phyloP scores from a whole-genome alignment of 2,329 filamentous ascomycete species.

The Fusarium newnesense region DNA sequence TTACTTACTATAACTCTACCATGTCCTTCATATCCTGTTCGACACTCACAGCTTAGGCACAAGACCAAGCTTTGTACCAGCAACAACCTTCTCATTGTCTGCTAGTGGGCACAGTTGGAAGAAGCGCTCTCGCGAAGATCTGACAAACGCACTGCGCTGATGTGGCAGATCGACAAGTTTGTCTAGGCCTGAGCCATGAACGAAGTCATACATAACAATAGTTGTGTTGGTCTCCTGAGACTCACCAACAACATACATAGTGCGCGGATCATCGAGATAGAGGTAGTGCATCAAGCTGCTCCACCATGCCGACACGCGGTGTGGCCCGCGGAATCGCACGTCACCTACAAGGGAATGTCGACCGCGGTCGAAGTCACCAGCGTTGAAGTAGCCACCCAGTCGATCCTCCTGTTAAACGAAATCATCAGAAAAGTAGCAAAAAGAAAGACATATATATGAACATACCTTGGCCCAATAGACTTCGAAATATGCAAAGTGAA shows the following conservation, averaged over 20 bases:
- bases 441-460: neutral
- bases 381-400: slow-evolving; percentile 65
- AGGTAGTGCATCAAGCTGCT: slow-evolving; percentile 71
- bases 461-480: slow-evolving; percentile 77
- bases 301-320: slow-evolving; percentile 71
- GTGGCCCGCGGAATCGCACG: slow-evolving; percentile 67
- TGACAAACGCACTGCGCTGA: slow-evolving; percentile 75
- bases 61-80: slow-evolving; percentile 63
- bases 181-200: slow-evolving; percentile 77
- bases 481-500: slow-evolving; percentile 81
- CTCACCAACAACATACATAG: slow-evolving; percentile 70
- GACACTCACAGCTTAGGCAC: slow-evolving; percentile 62
- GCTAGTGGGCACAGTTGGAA: slow-evolving; percentile 73
- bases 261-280: slow-evolving; percentile 70
- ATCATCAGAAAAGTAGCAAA: neutral
- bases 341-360: slow-evolving; percentile 69
- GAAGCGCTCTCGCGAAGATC: slow-evolving; percentile 73
- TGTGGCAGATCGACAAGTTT: slow-evolving; percentile 79
- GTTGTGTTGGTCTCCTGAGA: slow-evolving; percentile 77
- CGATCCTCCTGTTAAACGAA: slow-evolving; percentile 58
- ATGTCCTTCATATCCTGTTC: neutral
- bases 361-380: slow-evolving; percentile 67
- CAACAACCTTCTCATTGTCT: slow-evolving; percentile 66
- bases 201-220: slow-evolving; percentile 78
- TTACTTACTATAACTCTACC: neutral